Base-by-base conservation (phyloP, 148 eudicot genomes). In the Spergularia marina region DNA sequence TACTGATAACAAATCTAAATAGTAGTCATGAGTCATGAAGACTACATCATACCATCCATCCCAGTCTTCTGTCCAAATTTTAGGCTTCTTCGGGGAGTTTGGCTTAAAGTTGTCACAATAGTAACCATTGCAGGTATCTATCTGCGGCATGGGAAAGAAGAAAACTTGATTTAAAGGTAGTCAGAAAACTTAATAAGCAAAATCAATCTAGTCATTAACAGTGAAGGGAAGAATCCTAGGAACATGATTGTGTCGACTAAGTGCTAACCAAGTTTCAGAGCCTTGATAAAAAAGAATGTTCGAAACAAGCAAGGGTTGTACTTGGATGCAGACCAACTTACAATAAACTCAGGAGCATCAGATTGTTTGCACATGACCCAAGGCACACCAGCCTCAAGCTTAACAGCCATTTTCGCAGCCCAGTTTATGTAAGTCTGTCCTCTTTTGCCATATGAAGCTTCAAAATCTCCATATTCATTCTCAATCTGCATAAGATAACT, bases 361-460 rank as follows among this genome's bases (percentile, higher is more conserved):
- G 81, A 70, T 91, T 94, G 98, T 82, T 85, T 89, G 90, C 98
- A 94, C 98, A 94, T 94, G 65, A 94, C 90, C 98, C 98, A 94
- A 76, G 98, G 98, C 81, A 94, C 98, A 83, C 98, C 97, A 84
- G 97, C 96, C 80, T 83, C 90, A 62, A 94, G 98, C 56, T 85
- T 91, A 77, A 80, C 71, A 75, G 98, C 98, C 98, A 94, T 94
- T 71, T 85, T 78, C 72, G 97, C 96, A 71, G 98, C 98, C 98
- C 98, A 94, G 68, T 84, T 82, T 77, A 94, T 83, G 74, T 94
- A 94, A 44, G 83, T 84, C 65, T 85, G 86, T 59, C 98, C 98
- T 74, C 75, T 83, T 68, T 78, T 70, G 41, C 98, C 98, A 76
- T 78, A 91, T 15, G 93, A 81, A 69, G 74, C 73, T 83, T 89